Evolutionary conservation across 192 early-diverging fungal species (phyloP).

Genomic region (Coemansia sp.): DNA sequence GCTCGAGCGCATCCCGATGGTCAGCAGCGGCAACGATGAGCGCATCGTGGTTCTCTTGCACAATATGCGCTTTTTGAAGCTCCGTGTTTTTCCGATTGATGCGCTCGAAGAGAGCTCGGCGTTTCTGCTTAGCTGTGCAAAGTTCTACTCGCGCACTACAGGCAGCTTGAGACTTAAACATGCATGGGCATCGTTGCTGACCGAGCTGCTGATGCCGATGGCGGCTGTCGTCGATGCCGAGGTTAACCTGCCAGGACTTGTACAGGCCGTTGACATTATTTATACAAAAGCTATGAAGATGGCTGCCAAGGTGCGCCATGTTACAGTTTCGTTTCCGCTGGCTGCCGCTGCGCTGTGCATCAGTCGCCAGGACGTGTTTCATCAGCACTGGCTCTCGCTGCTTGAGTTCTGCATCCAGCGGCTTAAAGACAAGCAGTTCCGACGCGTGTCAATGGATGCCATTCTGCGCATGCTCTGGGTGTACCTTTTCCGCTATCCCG

Average conservation of each 20-base stretch:
- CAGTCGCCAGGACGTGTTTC: constrained; percentile 84
- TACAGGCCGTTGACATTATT: constrained; percentile 87
- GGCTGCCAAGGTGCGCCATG: constrained; percentile 80
- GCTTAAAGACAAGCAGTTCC: constrained; percentile 73
- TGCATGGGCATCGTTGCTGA: constrained; percentile 88
- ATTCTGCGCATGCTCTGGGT: constrained; percentile 87
- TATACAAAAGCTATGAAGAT: constrained; percentile 88
- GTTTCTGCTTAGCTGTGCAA: constrained; percentile 86
- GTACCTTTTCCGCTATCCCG: constrained; percentile 87
- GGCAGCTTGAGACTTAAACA: constrained; percentile 80
- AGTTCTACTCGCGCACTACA: constrained; percentile 78
- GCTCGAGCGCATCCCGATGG: constrained; percentile 70
- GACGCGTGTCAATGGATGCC: constrained; percentile 74
- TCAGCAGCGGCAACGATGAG: constrained; percentile 61
- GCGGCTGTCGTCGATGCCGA: constrained; percentile 88
- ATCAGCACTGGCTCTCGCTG: constrained; percentile 69
- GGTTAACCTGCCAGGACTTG: constrained; percentile 92
- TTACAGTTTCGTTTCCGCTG: constrained; percentile 77
- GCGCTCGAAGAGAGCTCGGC: constrained; percentile 92
- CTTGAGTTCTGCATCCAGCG: constrained; percentile 68
- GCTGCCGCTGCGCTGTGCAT: constrained; percentile 88
- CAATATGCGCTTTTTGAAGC: constrained; percentile 84
- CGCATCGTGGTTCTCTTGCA: constrained; percentile 85
- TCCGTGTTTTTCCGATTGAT: constrained; percentile 94
- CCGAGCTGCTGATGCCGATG: constrained; percentile 86